Conservation (phyloP, 2,329 filamentous ascomycete genomes). For the Cryphonectria japonica region DNA sequence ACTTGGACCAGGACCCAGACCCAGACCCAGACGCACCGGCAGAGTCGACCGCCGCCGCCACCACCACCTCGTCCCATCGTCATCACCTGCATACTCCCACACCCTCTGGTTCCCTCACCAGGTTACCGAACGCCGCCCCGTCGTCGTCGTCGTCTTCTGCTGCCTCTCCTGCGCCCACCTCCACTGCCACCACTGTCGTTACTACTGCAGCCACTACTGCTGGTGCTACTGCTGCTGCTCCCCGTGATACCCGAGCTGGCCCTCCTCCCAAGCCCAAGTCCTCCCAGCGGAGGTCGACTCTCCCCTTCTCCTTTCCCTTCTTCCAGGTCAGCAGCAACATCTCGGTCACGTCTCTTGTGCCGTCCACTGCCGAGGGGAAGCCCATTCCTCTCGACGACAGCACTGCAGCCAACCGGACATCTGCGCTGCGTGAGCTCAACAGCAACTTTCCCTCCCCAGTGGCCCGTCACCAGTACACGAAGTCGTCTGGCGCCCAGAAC, state of each 20-base stretch:
- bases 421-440: slow-evolving; percentile 63
- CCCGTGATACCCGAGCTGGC: slow-evolving; percentile 25
- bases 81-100: slow-evolving; percentile 27
- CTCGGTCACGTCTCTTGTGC: slow-evolving; percentile 57
- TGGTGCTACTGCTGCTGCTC: not conserved
- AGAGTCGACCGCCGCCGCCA: not conserved
- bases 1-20: not conserved
- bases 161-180: slow-evolving; percentile 32
- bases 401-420: slow-evolving; percentile 60
- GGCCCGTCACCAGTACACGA: slow-evolving; percentile 56
- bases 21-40: not conserved
- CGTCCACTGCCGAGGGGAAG: slow-evolving; percentile 59
- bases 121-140: slow-evolving; percentile 15
- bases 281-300: slow-evolving; percentile 38
- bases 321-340: slow-evolving; percentile 52
- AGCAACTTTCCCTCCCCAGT: slow-evolving; percentile 55
- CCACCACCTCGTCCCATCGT: slow-evolving; percentile 12
- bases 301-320: slow-evolving; percentile 54
- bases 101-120: slow-evolving; percentile 8
- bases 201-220: not conserved
- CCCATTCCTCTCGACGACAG: slow-evolving; percentile 61
- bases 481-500: slow-evolving; percentile 59
- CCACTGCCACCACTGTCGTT: slow-evolving; percentile 32
- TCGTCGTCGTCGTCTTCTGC: slow-evolving; percentile 25
- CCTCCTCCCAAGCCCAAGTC: slow-evolving; percentile 30